Evolutionary conservation across 148 eudicot species (phyloP), one percentile per base, ranked within the genome.

Genomic region (Rhododendron vialii): DNA sequence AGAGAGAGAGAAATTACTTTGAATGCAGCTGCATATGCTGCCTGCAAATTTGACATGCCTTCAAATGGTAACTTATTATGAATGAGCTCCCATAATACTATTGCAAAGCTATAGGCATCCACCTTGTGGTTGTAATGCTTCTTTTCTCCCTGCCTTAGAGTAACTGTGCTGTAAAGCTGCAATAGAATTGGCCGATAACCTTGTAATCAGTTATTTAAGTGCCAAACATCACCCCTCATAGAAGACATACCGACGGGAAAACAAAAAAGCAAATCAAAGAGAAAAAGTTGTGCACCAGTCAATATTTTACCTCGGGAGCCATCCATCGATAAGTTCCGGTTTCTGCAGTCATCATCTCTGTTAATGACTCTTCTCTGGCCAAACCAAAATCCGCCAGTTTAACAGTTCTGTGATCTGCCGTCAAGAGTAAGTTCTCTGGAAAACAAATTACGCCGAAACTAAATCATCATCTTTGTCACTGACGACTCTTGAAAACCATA

Each of bases 1-100:
- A 82, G 82, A 26, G 83, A 26, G 14, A 57, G 78, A 84, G 84
- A 1, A 81, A 81, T 88, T 89, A 94, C 99, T 89, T 94, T 95
- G 89, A 96, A 96, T 81, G 99, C 99, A 71, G 98, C 99, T 67
- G 98, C 99, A 89, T 97, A 97, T 0, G 99, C 98, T 33, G 98
- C 99, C 91, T 97, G 99, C 83, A 97, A 90, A 93, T 95, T 95
- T 41, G 98, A 95, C 98, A 95, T 97, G 92, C 99, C 99, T 90
- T 95, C 98, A 86, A 97, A 96, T 67, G 99, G 99, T 81, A 92
- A 85, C 89, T 93, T 95, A 83, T 97, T 97, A 83, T 93, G 95
- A 82, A 97, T 81, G 88, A 97, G 96, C 90, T 97, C 99, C 99
- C 99, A 97, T 84, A 97, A 91, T 9, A 97, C 98, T 82, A 97